Evolutionary conservation across 176 grass and related monocot species (phyloP).

Genomic region (Ensete glaucum): DNA sequence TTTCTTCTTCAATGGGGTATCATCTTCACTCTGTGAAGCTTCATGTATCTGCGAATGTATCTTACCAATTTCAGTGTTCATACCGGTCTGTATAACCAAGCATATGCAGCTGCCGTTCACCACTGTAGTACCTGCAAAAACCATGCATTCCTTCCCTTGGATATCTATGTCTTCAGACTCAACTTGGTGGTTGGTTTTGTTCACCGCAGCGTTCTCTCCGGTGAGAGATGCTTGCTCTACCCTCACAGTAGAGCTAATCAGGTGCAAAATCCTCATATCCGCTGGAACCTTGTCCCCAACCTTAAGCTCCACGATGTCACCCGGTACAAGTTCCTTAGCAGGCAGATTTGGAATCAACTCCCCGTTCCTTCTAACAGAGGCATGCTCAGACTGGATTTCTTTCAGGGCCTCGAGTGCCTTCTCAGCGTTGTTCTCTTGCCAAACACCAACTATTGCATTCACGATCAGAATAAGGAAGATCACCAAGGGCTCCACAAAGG

Average conservation of each 20-base stretch:
- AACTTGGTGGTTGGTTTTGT: conserved; percentile 58
- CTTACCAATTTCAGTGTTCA: conserved; percentile 41
- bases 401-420: conserved; percentile 65
- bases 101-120: conserved; percentile 86
- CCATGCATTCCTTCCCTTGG: conserved; percentile 88
- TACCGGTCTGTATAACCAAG: conserved; percentile 67
- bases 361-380: conserved; percentile 45
- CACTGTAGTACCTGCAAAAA: conserved; percentile 73
- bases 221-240: conserved; percentile 84
- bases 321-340: conserved; percentile 55
- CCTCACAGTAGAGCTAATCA: conserved; percentile 77
- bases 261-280: conserved; percentile 57
- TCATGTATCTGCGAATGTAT: conserved; percentile 21
- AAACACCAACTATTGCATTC: conserved; percentile 80
- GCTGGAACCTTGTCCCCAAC: conserved; percentile 89
- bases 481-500: conserved; percentile 90
- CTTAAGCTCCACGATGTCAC: conserved; percentile 64
- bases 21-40: conserved; percentile 20
- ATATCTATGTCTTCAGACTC: conserved; percentile 58
- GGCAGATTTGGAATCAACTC: conserved; percentile 42
- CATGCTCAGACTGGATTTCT: conserved; percentile 85
- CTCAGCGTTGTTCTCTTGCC: conserved; percentile 97
- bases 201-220: conserved; percentile 78
- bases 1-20: conserved; percentile 22
- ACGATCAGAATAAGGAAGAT: conserved; percentile 91